Percentiles rank a stretch among this genome's conserved stretches.
Conservation (phyloP, 1,284 basidiomycete genomes). For the Vanrija sp. region DNA sequence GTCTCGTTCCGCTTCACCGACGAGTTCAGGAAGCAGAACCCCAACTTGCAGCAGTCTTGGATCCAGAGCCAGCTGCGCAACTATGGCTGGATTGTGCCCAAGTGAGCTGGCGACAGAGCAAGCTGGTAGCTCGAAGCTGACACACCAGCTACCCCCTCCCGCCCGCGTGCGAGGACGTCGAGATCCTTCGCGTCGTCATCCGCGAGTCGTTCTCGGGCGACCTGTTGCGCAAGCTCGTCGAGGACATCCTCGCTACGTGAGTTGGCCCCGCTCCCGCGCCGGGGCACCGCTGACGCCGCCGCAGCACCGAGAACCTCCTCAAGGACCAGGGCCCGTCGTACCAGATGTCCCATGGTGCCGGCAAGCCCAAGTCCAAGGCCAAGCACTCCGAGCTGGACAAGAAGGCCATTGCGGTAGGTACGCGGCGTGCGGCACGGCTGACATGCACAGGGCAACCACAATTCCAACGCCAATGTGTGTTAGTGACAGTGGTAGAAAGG, state of each 20-base stretch:
- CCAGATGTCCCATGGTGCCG: conserved; percentile 21
- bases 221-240: conserved; percentile 35
- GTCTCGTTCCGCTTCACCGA: conserved; percentile 88
- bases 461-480: neutral
- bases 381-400: too few species aligned
- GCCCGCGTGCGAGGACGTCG: conserved; percentile 61
- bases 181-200: conserved; percentile 83
- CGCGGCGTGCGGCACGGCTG: neutral
- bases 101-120: conserved; percentile 34
- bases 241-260: conserved; percentile 36
- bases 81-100: conserved; percentile 70
- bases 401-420: neutral
- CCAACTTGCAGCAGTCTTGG: conserved; percentile 79
- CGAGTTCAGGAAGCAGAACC: conserved; percentile 63
- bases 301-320: conserved; percentile 33
- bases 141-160: conserved; percentile 63
- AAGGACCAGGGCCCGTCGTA: conserved; percentile 30
- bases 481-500: neutral
- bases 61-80: conserved; percentile 58
- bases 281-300: neutral
- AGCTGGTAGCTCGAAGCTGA: conserved; percentile 10
- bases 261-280: too few species aligned
- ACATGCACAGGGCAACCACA: neutral
- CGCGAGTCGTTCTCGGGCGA: conserved; percentile 58
- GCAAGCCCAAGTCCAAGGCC: neutral